Evolutionary conservation across 2,329 filamentous ascomycete species (phyloP).

Genomic region (Fusarium staphyleae): DNA sequence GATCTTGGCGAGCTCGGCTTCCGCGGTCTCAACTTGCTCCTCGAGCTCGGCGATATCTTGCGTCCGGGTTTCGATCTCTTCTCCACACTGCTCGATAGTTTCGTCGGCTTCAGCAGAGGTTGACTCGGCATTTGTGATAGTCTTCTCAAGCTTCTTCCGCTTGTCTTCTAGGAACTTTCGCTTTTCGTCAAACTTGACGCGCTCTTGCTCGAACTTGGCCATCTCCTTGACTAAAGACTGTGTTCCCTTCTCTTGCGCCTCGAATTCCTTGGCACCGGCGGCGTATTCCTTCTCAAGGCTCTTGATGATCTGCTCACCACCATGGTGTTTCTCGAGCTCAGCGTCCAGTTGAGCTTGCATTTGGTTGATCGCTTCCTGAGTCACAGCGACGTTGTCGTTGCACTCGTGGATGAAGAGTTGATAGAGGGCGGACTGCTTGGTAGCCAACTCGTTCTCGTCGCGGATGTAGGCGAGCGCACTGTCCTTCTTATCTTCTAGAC

Average conservation of each 20-base stretch:
- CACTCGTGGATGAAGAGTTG: slow-evolving; percentile 91
- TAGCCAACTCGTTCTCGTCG: slow-evolving; percentile 90
- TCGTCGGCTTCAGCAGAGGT: slow-evolving; percentile 77
- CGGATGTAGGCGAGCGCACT: slow-evolving; percentile 87
- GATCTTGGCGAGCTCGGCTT: slow-evolving; percentile 82
- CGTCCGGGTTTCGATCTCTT: slow-evolving; percentile 79
- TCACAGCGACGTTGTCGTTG: slow-evolving; percentile 85
- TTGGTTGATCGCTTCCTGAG: slow-evolving; percentile 87
- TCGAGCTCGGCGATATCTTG: slow-evolving; percentile 81
- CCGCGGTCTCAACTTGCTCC: slow-evolving; percentile 76
- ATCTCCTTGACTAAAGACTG: slow-evolving; percentile 85
- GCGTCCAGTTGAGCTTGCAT: slow-evolving; percentile 86
- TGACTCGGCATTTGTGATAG: slow-evolving; percentile 77
- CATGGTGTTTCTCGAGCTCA: slow-evolving; percentile 91
- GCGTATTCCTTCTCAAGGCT: slow-evolving; percentile 85
- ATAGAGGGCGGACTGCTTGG: slow-evolving; percentile 91
- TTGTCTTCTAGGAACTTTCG: slow-evolving; percentile 91
- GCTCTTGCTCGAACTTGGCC: slow-evolving; percentile 92
- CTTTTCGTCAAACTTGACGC: slow-evolving; percentile 97
- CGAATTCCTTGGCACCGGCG: slow-evolving; percentile 82
- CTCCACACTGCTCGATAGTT: slow-evolving; percentile 76
- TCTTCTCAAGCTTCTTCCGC: slow-evolving; percentile 93
- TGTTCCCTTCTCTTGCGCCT: slow-evolving; percentile 80
- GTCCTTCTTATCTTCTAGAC: slow-evolving; percentile 95
- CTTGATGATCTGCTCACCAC: slow-evolving; percentile 89